Evolutionary conservation across 164 flowering plant species (phyloP), one percentile per base, ranked within the genome.

Genomic region (Chimonanthus salicifolius): DNA sequence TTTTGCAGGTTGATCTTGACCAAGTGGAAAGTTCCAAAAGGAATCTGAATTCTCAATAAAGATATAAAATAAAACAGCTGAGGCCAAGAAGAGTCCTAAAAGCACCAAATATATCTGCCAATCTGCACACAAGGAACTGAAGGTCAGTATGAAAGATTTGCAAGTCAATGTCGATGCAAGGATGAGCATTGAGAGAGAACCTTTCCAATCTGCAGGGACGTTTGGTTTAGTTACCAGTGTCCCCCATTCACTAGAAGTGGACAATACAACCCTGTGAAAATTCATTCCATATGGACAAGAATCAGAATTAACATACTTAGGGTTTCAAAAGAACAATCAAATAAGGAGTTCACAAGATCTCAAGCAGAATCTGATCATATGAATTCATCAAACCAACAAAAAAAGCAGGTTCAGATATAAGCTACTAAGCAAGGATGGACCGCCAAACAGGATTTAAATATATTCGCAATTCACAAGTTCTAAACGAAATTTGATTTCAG

Each of bases 121-220:
- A 43, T 88, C 99, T 92, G 97, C 88, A 84, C 33, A 58, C 48
- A 44, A 66, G 44, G 21, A 47, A 68, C 13, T 49, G 46, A 71
- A 62, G 66, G 72, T 75, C 45, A 79, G 74, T 44, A 16, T 49
- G 47, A 68, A 2, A 69, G 16, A 68, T 71, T 21, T 15, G 5
- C 44, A 49, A 68, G 9, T 16, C 47, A 16, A 43, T 3, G 5
- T 47, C 20, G 70, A 48, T 49, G 70, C 33, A 9, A 43, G 11
- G n/a, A 47, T 6, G 54, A 45, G 70, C 4, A 68, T 45, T 67
- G 74, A 60, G 66, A 75, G 62, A 70, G 75, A 71, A 93, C 98
- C 97, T 93, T 95, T 95, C 99, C 98, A 95, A 71, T 95, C 98
- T 63, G 87, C 88, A 20, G 94, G 92, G 70, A 91, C 95, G 78